Conservation (phyloP, 208 protist species). For the Leishmania braziliensis region DNA sequence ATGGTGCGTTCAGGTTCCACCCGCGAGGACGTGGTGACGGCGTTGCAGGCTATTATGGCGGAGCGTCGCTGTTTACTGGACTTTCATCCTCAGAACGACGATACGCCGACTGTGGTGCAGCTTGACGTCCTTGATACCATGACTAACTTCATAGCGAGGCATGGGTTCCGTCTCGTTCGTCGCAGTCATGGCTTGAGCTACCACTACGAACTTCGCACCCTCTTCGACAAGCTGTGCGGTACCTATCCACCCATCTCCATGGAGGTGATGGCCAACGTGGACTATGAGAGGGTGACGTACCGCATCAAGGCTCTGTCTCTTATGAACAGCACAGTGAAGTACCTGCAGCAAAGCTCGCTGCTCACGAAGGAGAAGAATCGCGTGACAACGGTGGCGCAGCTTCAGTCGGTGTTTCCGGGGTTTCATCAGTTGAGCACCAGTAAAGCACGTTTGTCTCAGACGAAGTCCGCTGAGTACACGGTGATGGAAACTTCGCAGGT, state of each 20-base stretch:
- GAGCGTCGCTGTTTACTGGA: slow-evolving; percentile 27
- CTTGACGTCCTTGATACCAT: slow-evolving; percentile 71
- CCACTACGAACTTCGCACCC: slow-evolving; percentile 58
- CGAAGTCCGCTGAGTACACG: slow-evolving; percentile 29
- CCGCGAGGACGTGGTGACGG: slow-evolving; percentile 31
- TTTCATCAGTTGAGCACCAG: slow-evolving; percentile 52
- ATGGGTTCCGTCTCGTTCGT: slow-evolving; percentile 71
- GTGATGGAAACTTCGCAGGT: slow-evolving; percentile 38
- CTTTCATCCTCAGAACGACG: slow-evolving; percentile 24
- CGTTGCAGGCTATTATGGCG: slow-evolving; percentile 34
- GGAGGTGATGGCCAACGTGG: slow-evolving; percentile 83
- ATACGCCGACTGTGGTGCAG: slow-evolving; percentile 20
- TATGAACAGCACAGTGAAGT: slow-evolving; percentile 40
- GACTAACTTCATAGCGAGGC: slow-evolving; percentile 25
- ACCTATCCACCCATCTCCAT: slow-evolving; percentile 60
- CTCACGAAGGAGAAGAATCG: slow-evolving; percentile 61
- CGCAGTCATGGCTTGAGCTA: slow-evolving; percentile 29
- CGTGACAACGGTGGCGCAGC: slow-evolving; percentile 61
- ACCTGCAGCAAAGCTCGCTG: slow-evolving; percentile 63
- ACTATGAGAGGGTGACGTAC: slow-evolving; percentile 74
- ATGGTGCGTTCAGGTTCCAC: slow-evolving; percentile 27
- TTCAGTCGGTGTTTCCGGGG: slow-evolving; percentile 78
- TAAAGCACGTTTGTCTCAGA: slow-evolving; percentile 21
- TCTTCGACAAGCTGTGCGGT: slow-evolving; percentile 64
- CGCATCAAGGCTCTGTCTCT: slow-evolving; percentile 43